Evolutionary conservation across 768 basidiomycete species (phyloP), one percentile per base, ranked within the genome.

Genomic region (Agaricus subrufescens): DNA sequence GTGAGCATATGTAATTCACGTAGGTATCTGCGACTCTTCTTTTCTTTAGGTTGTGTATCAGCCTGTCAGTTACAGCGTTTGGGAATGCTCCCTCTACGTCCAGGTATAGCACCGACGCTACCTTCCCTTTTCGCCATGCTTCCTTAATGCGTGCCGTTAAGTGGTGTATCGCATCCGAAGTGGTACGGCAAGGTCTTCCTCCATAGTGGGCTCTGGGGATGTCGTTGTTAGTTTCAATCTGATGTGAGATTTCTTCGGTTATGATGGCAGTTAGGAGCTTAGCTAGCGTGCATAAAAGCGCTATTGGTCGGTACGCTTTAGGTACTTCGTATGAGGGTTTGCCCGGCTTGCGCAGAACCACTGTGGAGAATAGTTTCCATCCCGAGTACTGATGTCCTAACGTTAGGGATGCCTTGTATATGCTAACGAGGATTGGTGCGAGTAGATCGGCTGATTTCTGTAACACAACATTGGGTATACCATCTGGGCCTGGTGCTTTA

Each of bases 11-110:
- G 23, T 0, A 54, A 50, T 3, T 62, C 46, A 27, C 68, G 54
- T 5, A 71, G 47, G 31, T 58, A 50, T 2, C 64, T 46, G 39
- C 67, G 68, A 59, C 60, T 1, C 70, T 29, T 2, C 61, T 29
- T 50, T 57, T 60, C 7, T 60, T 50, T 59, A 75, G 58, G 56
- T 72, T 68, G 51, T 72, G 68, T 6, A 68, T 34, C 0, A 76
- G 67, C 0, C 60, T 40, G 3, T 65, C 66, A 0, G 57, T 63
- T 11, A 66, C 66, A 0, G 66, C 67, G 52, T 69, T 75, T 1
- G 72, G 75, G 56, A 76, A 78, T 2, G 73, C 74, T 0, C 68
- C 74, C 58, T 75, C 64, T 1, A 78, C 68, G 54, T 78, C 74
- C 0, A 76, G 65, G 60, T 71, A 76, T 0, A 76, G 67, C 0